Conservation (phyloP, 495 filamentous ascomycete species). For the Podospora pseudocomata region DNA sequence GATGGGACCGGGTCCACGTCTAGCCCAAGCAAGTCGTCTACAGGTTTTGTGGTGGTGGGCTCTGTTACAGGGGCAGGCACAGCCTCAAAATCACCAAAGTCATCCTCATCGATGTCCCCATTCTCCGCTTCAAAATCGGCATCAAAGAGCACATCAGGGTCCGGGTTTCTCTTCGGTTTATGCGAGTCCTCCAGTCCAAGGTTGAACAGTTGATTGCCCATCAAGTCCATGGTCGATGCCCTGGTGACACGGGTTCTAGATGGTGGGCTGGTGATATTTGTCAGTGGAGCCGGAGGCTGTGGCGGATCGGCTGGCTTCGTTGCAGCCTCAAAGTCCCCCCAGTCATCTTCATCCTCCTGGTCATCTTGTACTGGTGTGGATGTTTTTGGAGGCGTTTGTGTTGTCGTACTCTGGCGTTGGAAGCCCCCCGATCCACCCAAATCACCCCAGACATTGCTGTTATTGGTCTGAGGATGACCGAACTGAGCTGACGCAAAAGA, state of each 20-base stretch:
- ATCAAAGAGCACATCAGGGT: constrained; percentile 49
- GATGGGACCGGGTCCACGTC: constrained; percentile 9
- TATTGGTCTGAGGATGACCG: constrained; percentile 9
- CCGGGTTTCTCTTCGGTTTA: constrained; percentile 22
- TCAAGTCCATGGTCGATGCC: constrained; percentile 43
- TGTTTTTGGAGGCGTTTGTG: background rate
- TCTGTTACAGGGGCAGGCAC: constrained; percentile 13
- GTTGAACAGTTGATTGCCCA: constrained; percentile 44
- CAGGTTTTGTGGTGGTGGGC: constrained; percentile 9
- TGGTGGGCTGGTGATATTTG: constrained; percentile 7
- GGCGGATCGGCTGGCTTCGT: constrained; percentile 30
- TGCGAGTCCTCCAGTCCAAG: constrained; percentile 19
- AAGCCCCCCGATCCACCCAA: constrained; percentile 17
- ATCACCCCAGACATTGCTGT: constrained; percentile 20
- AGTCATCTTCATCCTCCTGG: constrained; percentile 65
- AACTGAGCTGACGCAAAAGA: constrained; percentile 20
- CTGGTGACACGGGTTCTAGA: constrained; percentile 33
- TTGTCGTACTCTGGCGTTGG: constrained; percentile 7
- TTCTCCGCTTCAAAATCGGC: constrained; percentile 44
- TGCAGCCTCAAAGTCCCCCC: constrained; percentile 67
- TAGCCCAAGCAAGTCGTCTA: constrained; percentile 24
- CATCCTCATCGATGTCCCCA: constrained; percentile 34
- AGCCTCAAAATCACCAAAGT: constrained; percentile 51
- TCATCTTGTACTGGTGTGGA: constrained; percentile 27
- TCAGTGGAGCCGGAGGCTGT: constrained; percentile 6